Evolutionary conservation across 2,329 filamentous ascomycete species (phyloP), one percentile per base, ranked within the genome.

Genomic region (Ophiostoma novo-ulmi): DNA sequence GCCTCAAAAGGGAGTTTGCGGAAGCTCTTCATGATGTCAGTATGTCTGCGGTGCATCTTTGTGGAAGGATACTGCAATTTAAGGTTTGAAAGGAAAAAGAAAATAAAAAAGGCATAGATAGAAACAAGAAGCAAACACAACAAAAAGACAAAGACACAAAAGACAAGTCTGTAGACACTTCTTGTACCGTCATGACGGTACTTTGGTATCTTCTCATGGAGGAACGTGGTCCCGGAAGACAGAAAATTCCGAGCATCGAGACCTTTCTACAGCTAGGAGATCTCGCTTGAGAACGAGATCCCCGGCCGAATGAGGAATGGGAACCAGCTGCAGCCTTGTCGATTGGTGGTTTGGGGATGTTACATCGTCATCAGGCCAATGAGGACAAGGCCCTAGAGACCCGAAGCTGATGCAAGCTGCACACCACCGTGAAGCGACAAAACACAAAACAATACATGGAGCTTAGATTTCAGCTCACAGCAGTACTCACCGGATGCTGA

Each of bases 11-110:
- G 63, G 20, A 65, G 63, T 65, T 65, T 65, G 35, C 63, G 69
- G n/a, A 66, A 66, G 48, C n/a, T 41, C 38, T 70, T 70, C 69
- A 70, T 70, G 35, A 22, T 70, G 44, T 70, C 4, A 70, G 69
- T 39, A 44, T 52, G 68, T 39, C n/a, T 35, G 6, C 11, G 36
- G n/a, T 65, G 20, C 61, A 36, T 36, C 22, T 13, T 64, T 26
- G 31, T 38, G 13, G 55, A 20, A 36, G 3, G 61, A 2, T 8
- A 4, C 14, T 64, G 61, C n/a, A 7, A 6, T 48, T 20, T n/a
- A 2, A 39, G 6, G 31, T 31, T 31, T 31, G 31, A 31, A n/a
- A 55, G 52, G 52, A 26, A 58, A 58, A 48, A n/a, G 17, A 48
- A 48, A 48, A 3, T 31, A 3, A 31, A 31, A 31, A 31, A 44